These are phyloP conservation scores for Selenicereus undatus DNA, from an alignment of 148 eudicot genomes.

Conservation along the genomic window DNA sequence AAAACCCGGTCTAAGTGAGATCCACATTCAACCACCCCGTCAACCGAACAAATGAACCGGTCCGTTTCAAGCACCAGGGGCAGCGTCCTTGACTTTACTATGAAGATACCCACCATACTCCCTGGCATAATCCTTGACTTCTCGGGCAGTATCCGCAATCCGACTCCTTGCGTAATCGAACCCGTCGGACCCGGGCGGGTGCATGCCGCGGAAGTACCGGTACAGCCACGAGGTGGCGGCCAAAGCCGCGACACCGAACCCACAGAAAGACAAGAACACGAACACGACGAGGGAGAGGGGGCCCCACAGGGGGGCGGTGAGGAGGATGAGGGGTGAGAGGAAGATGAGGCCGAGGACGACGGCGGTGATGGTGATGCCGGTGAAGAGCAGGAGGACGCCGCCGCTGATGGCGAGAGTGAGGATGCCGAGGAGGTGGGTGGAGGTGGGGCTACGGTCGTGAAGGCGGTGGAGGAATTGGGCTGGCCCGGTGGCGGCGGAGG, in stretches of 20 bases:
- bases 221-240: constrained; percentile 61
- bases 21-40: neutral
- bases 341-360: constrained; percentile 45
- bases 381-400: constrained; percentile 51
- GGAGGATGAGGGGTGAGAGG: constrained; percentile 55
- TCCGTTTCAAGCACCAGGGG: constrained; percentile 74
- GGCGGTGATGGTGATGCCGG: constrained; percentile 57
- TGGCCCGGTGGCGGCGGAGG: constrained; percentile 19
- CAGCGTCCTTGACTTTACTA: constrained; percentile 78
- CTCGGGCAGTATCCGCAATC: constrained; percentile 67
- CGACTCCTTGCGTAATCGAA: constrained; percentile 73
- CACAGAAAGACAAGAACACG: constrained; percentile 41
- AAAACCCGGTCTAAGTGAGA: neutral
- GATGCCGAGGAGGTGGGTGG: constrained; percentile 62
- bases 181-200: constrained; percentile 80
- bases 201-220: constrained; percentile 60
- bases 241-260: constrained; percentile 37
- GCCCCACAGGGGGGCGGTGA: constrained; percentile 75
- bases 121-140: constrained; percentile 85
- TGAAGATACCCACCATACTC: constrained; percentile 89
- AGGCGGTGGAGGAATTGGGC: constrained; percentile 40
- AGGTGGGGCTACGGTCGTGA: constrained; percentile 46
- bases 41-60: neutral
- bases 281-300: constrained; percentile 46
- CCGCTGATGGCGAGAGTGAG: constrained; percentile 52